Base-by-base conservation (phyloP, 306 rosid species). In the Ammopiptanthus mongolicus region DNA sequence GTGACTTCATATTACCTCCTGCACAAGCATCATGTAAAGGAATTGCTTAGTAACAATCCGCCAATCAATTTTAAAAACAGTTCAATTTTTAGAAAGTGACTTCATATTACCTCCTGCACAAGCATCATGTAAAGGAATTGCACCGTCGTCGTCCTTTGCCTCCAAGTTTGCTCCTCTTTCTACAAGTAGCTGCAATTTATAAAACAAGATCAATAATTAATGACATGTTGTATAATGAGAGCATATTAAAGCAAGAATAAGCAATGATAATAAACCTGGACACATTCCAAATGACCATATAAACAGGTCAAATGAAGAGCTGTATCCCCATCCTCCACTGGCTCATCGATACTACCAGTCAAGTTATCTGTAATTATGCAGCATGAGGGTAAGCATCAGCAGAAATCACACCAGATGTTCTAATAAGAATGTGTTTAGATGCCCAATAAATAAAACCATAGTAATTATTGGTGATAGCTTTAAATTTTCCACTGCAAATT, bases 241-340 rank as follows among this genome's bases (percentile, higher is more conserved):
- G 50, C 14, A 29, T 34, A 52, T 14, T 12, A 42, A 66, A 19
- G 14, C 8, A 39, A 55, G 6, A 62, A 56, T 12, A 65, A 68
- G 33, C 15, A 3, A 42, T 55, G 50, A 28, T 29, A 6, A 69
- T 59, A 3, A 46, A 95, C 99, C 96, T 78, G 92, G 23, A 82
- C 98, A 55, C 97, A 91, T 5, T 82, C 31, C 9, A 85, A 70
- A 82, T 88, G 90, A 65, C 98, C 97, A 78, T 95, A 95, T 67
- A 95, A 89, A 76, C 98, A 95, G 34, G 93, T 76, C 75, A 95
- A 87, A 80, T 95, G 98, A 34, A 95, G 89, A 81, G 91, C 93
- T 0, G 90, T 83, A 75, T 95, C 98, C 65, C 98, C 98, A 86
- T 95, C 98, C 86, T 95, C 97, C 52, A 91, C 88, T 1, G 98